Base-by-base conservation (phyloP, 176 grass and related monocot genomes). In the Ensete ventricosum region DNA sequence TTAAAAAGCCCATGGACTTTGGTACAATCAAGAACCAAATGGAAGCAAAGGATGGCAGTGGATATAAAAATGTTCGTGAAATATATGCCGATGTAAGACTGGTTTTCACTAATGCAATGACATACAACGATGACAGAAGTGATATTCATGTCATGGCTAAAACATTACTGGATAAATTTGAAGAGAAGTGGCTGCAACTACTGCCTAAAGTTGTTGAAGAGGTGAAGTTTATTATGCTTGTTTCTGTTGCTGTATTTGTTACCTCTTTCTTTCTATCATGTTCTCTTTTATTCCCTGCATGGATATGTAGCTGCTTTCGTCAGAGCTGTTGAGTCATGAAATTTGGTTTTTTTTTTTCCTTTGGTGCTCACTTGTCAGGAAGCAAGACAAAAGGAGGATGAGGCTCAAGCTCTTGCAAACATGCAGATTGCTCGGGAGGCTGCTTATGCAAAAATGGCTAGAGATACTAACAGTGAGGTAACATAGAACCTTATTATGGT, bases 41-140 rank as follows among this genome's bases (percentile, higher is more conserved):
- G 95, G 95, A 98, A 87, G 84, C 79, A 55, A 98, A 87, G 53
- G 88, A 89, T 81, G 88, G 80, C 25, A 72, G 20, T 68, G 88
- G 77, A 64, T 97, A 98, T 77, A 89, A 71, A 34, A 98, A 73
- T 85, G 90, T 91, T 67, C 78, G 88, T 81, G 90, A 98, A 80
- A 94, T 98, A 82, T 84, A 80, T 87, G 79, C 90, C n/a, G 90
- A 98, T 83, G 90, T 98, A 71, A 85, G 90, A 82, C 83, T 98
- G 73, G 84, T 98, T 77, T 98, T 98, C 82, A 81, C 84, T 49
- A 98, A 98, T 71, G 95, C 95, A 76, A 98, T 98, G 95, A 85
- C 64, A 70, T 98, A 94, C 80, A 98, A 98, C 78, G 86, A 91
- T 73, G 82, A 87, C 17, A 53, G 24, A 24, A 84, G 90, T 71